These are phyloP conservation scores for Spergularia marina DNA, from an alignment of 148 eudicot genomes.

Conservation along the genomic window DNA sequence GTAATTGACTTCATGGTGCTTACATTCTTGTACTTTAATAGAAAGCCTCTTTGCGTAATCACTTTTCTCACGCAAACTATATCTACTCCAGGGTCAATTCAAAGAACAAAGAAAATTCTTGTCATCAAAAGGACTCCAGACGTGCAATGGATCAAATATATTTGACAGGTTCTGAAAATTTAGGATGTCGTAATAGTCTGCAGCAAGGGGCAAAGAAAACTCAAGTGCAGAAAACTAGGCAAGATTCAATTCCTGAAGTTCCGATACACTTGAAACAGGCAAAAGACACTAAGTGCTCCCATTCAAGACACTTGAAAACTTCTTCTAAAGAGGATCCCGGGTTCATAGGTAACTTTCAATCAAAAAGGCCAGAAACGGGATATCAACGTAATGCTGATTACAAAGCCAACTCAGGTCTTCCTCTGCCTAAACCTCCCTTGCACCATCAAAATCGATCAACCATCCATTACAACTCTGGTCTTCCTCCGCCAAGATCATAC, in stretches of 20 bases:
- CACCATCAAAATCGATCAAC: background rate
- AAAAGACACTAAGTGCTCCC: too few species aligned
- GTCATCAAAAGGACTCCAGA: constrained; percentile 19
- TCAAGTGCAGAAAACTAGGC: constrained; percentile 11
- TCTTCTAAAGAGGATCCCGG: too few species aligned
- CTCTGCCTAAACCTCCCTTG: background rate
- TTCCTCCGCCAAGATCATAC: background rate
- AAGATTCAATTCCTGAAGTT: background rate
- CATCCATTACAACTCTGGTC: background rate
- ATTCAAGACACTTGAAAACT: too few species aligned
- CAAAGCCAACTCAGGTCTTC: background rate
- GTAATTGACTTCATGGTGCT: constrained; percentile 1
- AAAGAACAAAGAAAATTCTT: constrained; percentile 12
- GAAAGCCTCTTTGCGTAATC: background rate
- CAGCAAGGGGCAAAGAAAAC: constrained; percentile 12
- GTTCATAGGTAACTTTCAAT: too few species aligned
- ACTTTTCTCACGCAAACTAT: background rate
- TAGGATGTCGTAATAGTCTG: background rate
- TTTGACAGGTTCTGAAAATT: background rate
- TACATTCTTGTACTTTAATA: background rate
- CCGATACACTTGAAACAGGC: too few species aligned
- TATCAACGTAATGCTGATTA: background rate
- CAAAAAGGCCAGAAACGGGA: background rate
- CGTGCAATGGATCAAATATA: background rate
- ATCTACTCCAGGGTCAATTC: constrained; percentile 20